Conservation (phyloP, 192 early-diverging fungal species). For the Coemansia sp. region DNA sequence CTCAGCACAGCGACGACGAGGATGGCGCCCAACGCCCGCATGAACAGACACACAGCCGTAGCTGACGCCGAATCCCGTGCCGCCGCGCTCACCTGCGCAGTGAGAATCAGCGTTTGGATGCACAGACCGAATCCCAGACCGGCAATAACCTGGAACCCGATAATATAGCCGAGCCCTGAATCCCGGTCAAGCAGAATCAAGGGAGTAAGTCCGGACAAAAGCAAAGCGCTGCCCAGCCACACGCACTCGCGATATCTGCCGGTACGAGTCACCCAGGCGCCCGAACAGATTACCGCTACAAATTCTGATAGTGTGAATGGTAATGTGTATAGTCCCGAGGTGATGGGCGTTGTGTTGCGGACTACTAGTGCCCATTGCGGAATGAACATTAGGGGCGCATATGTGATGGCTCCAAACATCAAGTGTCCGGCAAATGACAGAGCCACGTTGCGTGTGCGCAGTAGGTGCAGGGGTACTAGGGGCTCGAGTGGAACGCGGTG, state of each 20-base stretch:
- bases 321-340: slow-evolving; percentile 17
- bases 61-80: slow-evolving; percentile 18
- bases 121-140: slow-evolving; percentile 17
- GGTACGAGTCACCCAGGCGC: slow-evolving; percentile 9
- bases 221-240: slow-evolving; percentile 7
- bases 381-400: slow-evolving; percentile 20
- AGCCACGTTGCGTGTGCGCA: slow-evolving; percentile 54
- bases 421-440: slow-evolving; percentile 13
- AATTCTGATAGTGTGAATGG: slow-evolving; percentile 16
- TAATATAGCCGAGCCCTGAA: neutral
- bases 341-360: slow-evolving; percentile 18
- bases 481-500: slow-evolving; percentile 54
- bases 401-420: slow-evolving; percentile 21
- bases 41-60: slow-evolving; percentile 20
- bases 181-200: slow-evolving; percentile 14
- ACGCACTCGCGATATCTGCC: slow-evolving; percentile 21
- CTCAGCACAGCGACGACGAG: slow-evolving; percentile 23
- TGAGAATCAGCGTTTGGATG: slow-evolving; percentile 22
- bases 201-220: slow-evolving; percentile 10
- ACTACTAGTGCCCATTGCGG: slow-evolving; percentile 23
- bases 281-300: slow-evolving; percentile 1
- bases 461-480: slow-evolving; percentile 64
- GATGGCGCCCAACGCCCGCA: slow-evolving; percentile 17
- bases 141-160: slow-evolving; percentile 14
- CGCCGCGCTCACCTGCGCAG: slow-evolving; percentile 12